Evolutionary conservation across 306 rosid species (phyloP), one percentile per base, ranked within the genome.

Genomic region (Macrotyloma uniflorum): DNA sequence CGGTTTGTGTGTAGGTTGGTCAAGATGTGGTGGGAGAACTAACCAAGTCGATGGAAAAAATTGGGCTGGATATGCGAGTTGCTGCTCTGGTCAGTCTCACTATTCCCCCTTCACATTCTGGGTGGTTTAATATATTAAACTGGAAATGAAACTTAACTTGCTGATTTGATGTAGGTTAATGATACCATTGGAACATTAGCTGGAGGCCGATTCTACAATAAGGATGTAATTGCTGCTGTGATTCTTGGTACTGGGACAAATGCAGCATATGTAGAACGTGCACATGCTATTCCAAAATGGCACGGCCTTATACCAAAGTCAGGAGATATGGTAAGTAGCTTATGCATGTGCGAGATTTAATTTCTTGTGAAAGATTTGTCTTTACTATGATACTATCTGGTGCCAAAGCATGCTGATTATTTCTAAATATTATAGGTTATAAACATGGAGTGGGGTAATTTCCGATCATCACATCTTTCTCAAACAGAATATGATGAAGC

Each of bases 391-490:
- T 81, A 13, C 75, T 67, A 58, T 49, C 77, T 4, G 4, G 74
- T 78, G 80, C 18, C 64, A 24, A 67, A 50, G 35, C 54, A 49
- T 20, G 26, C 58, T 49, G 71, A 69, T 73, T 53, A 66, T 46
- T 38, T 70, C 24, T 72, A 53, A 75, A 73, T 72, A 42, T 24
- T 74, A 64, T 70, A 93, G 98, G 98, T 91, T 71, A 91, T 93
- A 77, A 93, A 93, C 86, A 93, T 91, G 97, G 98, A 93, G 86
- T 93, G 98, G 98, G 98, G 98, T 80, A 91, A 86, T 83, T 93
- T 93, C 77, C 87, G 97, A 66, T 93, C 98, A 24, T 85, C 97
- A 49, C 90, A 93, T 77, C 96, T 93, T 83, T 96, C 97, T 40
- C 76, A 86, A n/a, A 90, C 98, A 53, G 98, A 88, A 70, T 91